phyloP scores from a whole-genome alignment of 805 yeast genomes.

The Danielia reshetovae region DNA sequence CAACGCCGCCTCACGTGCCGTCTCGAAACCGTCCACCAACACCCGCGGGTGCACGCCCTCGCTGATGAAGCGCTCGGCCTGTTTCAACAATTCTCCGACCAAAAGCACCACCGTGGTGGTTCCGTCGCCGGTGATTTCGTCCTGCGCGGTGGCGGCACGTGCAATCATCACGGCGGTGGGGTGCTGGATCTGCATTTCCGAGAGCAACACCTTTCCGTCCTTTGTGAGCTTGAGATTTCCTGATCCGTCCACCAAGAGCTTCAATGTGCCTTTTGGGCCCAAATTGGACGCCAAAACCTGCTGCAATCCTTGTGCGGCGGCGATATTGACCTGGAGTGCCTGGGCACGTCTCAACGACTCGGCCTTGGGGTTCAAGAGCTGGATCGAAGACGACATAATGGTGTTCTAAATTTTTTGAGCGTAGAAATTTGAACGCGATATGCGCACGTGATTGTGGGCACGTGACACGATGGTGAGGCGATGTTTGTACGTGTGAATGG shows the following conservation, averaged over 20 bases:
- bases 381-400: slow-evolving; percentile 59
- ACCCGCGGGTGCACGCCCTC: slow-evolving; percentile 97
- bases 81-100: slow-evolving; percentile 92
- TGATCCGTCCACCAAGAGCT: slow-evolving; percentile 95
- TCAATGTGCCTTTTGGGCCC: slow-evolving; percentile 96
- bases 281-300: slow-evolving; percentile 85
- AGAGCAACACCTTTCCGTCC: slow-evolving; percentile 89
- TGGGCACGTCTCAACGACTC: slow-evolving; percentile 95
- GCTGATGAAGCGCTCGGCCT: slow-evolving; percentile 84
- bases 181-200: slow-evolving; percentile 89
- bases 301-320: slow-evolving; percentile 96
- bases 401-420: slow-evolving; percentile 1
- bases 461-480: slow-evolving; percentile 4
- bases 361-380: slow-evolving; percentile 93
- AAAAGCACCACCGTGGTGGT: slow-evolving; percentile 92
- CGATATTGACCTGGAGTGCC: slow-evolving; percentile 90
- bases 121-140: slow-evolving; percentile 99
- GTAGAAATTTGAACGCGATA: background rate
- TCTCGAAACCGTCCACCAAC: slow-evolving; percentile 90
- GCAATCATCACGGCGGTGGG: slow-evolving; percentile 59
- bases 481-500: no score
- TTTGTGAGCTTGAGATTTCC: slow-evolving; percentile 94
- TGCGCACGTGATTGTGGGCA: slow-evolving; percentile 2
- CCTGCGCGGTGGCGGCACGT: slow-evolving; percentile 97
- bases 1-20: slow-evolving; percentile 74